A percentile compares a stretch with the other conserved stretches of the same genome.
These are phyloP conservation scores for Collybia sordida DNA, from an alignment of 768 basidiomycete genomes.

Conservation along the genomic window DNA sequence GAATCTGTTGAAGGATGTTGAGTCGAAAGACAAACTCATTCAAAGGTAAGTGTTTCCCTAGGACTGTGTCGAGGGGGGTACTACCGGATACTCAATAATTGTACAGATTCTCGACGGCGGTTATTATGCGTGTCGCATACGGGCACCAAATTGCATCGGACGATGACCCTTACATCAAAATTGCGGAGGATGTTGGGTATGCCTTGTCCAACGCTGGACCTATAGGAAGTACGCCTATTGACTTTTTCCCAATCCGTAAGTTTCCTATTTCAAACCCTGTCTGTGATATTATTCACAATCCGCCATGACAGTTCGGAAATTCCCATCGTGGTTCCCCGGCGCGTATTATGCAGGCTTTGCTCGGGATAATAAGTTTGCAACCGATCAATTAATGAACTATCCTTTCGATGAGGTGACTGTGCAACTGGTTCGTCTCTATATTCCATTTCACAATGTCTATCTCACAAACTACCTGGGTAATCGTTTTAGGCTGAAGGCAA, in stretches of 20 bases:
- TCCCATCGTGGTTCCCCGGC: slow-evolving; percentile 35
- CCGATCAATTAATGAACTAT: slow-evolving; percentile 22
- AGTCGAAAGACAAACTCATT: slow-evolving; percentile 4
- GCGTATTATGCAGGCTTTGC: slow-evolving; percentile 19
- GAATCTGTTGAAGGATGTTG: slow-evolving; percentile 24
- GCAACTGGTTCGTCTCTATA: slow-evolving; percentile 25
- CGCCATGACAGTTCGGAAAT: slow-evolving; percentile 23
- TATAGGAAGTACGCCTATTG: slow-evolving; percentile 10
- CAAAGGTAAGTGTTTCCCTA: neutral
- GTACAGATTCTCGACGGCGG: slow-evolving; percentile 8
- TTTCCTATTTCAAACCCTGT: slow-evolving; percentile 13
- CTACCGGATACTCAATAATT: too few species aligned
- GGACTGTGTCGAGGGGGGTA: neutral
- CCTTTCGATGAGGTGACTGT: slow-evolving; percentile 29
- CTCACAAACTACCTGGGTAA: neutral
- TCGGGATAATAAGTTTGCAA: slow-evolving; percentile 1
- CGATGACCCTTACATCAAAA: slow-evolving; percentile 13
- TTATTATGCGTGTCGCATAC: slow-evolving; percentile 12
- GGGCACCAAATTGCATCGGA: slow-evolving; percentile 14
- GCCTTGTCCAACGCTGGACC: slow-evolving; percentile 5
- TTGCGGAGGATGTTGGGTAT: slow-evolving; percentile 5
- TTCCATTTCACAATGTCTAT: neutral
- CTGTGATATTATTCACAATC: slow-evolving; percentile 14
- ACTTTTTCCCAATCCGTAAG: slow-evolving; percentile 18
- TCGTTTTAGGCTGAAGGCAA: slow-evolving; percentile 6